phyloP scores from a whole-genome alignment of 2,329 filamentous ascomycete genomes.

The Akanthomyces dipterigenus region DNA sequence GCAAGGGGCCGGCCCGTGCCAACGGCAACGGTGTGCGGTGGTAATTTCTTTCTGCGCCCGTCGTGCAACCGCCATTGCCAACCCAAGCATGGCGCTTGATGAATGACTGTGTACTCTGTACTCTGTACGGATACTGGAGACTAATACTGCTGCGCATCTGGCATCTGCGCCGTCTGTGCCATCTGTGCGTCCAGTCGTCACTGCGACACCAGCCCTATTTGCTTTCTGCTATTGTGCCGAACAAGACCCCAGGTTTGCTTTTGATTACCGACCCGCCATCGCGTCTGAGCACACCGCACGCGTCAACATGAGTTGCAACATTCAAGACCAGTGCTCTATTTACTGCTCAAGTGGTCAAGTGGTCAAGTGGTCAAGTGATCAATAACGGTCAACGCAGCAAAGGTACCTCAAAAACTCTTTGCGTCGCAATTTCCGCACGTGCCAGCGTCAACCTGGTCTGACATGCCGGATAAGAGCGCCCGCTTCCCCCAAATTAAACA shows the following conservation, averaged over 20 bases:
- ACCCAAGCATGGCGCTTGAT: too few species aligned
- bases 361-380: too few species aligned
- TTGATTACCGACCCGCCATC: background rate
- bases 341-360: too few species aligned
- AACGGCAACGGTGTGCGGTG: background rate
- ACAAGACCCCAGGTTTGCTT: background rate
- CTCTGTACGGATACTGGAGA: too few species aligned
- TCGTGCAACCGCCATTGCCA: too few species aligned
- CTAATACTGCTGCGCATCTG: too few species aligned
- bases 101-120: too few species aligned
- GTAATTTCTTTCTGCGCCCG: background rate
- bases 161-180: too few species aligned
- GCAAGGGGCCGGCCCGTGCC: slow-evolving; percentile 8
- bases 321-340: too few species aligned
- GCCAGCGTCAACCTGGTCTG: background rate
- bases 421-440: background rate
- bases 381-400: too few species aligned
- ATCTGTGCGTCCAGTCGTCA: background rate
- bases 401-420: too few species aligned
- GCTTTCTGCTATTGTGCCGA: slow-evolving; percentile 4
- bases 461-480: background rate
- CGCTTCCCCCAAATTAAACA: slow-evolving; percentile 9
- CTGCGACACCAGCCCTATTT: background rate
- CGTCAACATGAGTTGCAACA: too few species aligned
- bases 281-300: background rate